A percentile compares a stretch with the other conserved stretches of the same genome.
Evolutionary conservation across 2,329 filamentous ascomycete genomes (phyloP).

Genomic region (Fusarium ramigenum): DNA sequence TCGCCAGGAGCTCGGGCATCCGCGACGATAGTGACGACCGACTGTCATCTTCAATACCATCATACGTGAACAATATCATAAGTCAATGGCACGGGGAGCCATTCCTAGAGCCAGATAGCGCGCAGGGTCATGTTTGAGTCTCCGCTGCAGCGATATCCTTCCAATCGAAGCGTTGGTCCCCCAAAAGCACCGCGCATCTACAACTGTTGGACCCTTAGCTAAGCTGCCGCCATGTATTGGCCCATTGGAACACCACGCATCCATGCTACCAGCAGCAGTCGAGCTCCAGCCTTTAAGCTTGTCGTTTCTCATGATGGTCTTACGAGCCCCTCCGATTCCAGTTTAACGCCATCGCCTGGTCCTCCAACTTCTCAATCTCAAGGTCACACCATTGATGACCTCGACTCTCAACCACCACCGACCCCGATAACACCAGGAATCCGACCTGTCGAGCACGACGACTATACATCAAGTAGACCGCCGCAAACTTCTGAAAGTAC

Average conservation of each 20-base stretch:
- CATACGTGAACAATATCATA: constrained; percentile 20
- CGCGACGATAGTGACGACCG: constrained; percentile 23
- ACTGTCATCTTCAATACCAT: constrained; percentile 22
- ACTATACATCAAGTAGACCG: constrained; percentile 42
- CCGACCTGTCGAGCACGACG: constrained; percentile 66
- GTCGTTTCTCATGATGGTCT: constrained; percentile 71
- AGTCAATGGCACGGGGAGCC: constrained; percentile 37
- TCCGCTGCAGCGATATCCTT: constrained; percentile 26
- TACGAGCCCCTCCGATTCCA: constrained; percentile 45
- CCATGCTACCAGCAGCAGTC: constrained; percentile 79
- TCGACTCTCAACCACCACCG: constrained; percentile 48
- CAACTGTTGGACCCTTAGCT: constrained; percentile 29
- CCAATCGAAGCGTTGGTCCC: constrained; percentile 20
- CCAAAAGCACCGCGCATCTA: constrained; percentile 32
- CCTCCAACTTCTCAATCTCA: constrained; percentile 36
- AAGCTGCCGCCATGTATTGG: constrained; percentile 80
- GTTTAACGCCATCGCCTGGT: constrained; percentile 27
- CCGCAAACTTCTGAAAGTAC: constrained; percentile 41
- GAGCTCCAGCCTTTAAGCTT: constrained; percentile 59
- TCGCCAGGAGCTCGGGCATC: constrained; percentile 25
- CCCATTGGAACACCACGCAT: constrained; percentile 85
- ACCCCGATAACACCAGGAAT: constrained; percentile 67
- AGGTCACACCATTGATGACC: constrained; percentile 46
- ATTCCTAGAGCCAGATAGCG: constrained; percentile 21
- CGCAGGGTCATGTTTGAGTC: constrained; percentile 42